A percentile compares a stretch with the other conserved stretches of the same genome.
These are phyloP conservation scores for Meredithiella fracta DNA, from an alignment of 2,329 filamentous ascomycete genomes.

Conservation along the genomic window DNA sequence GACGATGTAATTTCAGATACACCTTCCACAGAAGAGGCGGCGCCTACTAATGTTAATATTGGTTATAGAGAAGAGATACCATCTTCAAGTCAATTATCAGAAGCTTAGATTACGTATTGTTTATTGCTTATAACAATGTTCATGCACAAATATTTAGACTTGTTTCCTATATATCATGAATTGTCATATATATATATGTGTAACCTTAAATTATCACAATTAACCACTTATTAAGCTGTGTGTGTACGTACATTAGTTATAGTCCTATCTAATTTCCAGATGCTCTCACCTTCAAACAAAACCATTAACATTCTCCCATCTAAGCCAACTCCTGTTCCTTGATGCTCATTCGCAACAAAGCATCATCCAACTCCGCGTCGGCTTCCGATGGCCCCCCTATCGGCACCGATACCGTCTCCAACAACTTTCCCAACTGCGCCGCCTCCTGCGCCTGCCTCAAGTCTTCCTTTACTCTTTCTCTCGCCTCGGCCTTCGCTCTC, in stretches of 20 bases:
- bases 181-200: background rate
- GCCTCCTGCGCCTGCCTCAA: constrained; percentile 27
- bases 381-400: constrained; percentile 6
- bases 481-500: constrained; percentile 26
- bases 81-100: constrained; percentile 1
- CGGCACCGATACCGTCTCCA: constrained; percentile 20
- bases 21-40: background rate
- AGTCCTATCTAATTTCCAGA: too few relatives aligned
- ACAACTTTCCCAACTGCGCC: constrained; percentile 35
- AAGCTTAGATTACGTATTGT: background rate
- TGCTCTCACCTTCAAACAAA: background rate
- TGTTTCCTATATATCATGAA: background rate
- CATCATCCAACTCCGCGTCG: constrained; percentile 21
- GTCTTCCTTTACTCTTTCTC: constrained; percentile 21
- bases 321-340: constrained; percentile 18
- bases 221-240: background rate
- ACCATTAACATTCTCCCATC: background rate
- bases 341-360: constrained; percentile 25
- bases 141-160: too few relatives aligned
- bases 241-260: too few relatives aligned
- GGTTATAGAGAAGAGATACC: background rate
- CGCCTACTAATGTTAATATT: background rate
- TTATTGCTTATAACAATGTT: too few relatives aligned
- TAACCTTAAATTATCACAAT: background rate
- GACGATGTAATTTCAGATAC: background rate